A percentile compares a stretch with the other conserved stretches of the same genome.
Evolutionary conservation across 169 alveolate species (phyloP).

Genomic region (Eimeria falciformis): DNA sequence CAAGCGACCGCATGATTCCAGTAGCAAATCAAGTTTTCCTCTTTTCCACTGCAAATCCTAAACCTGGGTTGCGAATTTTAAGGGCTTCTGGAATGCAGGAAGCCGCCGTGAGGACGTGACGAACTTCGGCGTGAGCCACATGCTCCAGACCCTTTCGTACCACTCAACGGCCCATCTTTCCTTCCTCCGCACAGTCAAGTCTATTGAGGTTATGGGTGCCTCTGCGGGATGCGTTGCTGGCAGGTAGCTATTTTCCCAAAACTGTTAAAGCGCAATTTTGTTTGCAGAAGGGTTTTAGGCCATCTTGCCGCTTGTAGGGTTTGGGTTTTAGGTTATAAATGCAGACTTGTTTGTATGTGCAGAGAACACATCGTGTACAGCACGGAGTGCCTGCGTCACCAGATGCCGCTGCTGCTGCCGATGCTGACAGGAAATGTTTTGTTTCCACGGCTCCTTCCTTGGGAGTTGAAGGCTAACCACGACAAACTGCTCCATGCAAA

Average conservation of each 20-base stretch:
- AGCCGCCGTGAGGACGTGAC: conserved; percentile 86
- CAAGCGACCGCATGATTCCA: too few relatives aligned
- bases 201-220: conserved; percentile 91
- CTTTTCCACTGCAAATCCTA: too few relatives aligned
- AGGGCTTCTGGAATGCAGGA: too few relatives aligned
- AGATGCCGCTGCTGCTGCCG: conserved; percentile 88
- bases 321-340: background rate
- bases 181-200: conserved; percentile 89
- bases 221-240: conserved; percentile 87
- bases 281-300: too few relatives aligned
- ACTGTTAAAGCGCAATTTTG: background rate
- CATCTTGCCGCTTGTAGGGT: background rate
- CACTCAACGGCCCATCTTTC: conserved; percentile 92
- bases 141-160: conserved; percentile 90
- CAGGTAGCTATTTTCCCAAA: conserved; percentile 9
- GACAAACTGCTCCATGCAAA: background rate
- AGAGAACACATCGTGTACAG: conserved; percentile 82
- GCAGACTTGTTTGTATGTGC: background rate
- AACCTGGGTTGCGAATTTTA: too few relatives aligned
- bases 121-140: conserved; percentile 89
- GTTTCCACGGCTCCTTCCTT: conserved; percentile 90
- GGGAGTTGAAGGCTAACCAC: conserved; percentile 86
- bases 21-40: too few relatives aligned
- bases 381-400: conserved; percentile 88
- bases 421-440: conserved; percentile 90